phyloP scores from a whole-genome alignment of 2,329 filamentous ascomycete genomes.

The Fusarium udum region DNA sequence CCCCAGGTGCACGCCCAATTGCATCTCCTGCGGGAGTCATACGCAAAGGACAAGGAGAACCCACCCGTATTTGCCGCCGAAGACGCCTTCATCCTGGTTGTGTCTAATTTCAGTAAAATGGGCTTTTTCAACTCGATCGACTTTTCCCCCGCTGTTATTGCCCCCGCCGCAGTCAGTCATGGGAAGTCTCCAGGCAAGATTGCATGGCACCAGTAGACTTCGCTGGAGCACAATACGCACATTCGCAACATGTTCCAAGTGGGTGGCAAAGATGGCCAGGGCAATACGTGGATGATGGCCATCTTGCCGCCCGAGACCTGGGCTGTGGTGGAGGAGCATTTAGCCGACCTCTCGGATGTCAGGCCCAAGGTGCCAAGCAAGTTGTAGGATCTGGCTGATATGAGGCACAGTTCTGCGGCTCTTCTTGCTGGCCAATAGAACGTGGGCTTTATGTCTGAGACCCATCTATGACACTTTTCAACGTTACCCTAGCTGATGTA shows the following conservation, averaged over 20 bases:
- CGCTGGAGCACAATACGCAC: neutral
- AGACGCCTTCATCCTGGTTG: neutral
- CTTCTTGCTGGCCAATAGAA: neutral
- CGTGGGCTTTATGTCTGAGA: neutral
- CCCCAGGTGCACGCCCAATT: neutral
- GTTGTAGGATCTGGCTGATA: neutral
- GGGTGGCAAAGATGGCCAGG: neutral
- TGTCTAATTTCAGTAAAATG: constrained; percentile 6
- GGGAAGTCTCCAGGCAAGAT: neutral
- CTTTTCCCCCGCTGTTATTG: neutral
- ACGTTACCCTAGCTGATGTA: neutral
- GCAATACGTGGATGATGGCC: constrained; percentile 11
- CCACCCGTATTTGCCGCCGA: neutral
- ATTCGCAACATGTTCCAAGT: constrained; percentile 11
- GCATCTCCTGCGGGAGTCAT: neutral
- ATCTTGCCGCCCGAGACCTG: neutral
- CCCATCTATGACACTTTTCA: neutral
- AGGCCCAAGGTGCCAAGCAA: neutral
- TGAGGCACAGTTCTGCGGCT: neutral
- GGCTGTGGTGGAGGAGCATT: neutral
- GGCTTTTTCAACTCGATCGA: neutral
- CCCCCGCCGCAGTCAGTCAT: neutral
- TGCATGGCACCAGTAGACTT: constrained; percentile 6
- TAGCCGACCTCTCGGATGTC: neutral
- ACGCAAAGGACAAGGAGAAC: neutral